phyloP scores from a whole-genome alignment of 1,284 basidiomycete species.

The Waitea zeae region DNA sequence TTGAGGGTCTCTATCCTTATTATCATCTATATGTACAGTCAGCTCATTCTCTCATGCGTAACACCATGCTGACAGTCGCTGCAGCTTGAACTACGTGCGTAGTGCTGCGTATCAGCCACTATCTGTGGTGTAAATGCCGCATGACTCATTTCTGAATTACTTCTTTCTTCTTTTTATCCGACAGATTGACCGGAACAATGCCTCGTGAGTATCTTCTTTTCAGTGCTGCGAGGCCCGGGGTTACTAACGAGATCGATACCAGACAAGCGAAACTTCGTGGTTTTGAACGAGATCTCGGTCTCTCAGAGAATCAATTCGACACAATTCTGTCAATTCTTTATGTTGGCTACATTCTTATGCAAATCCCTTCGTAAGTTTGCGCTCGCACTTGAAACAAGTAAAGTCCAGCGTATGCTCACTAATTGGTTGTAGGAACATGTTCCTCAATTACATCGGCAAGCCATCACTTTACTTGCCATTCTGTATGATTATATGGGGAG shows the following conservation, averaged over 20 bases:
- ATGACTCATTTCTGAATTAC: slow-evolving; percentile 7
- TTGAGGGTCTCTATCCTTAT: slow-evolving; percentile 45
- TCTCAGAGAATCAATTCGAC: slow-evolving; percentile 49
- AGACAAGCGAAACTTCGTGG: slow-evolving; percentile 54
- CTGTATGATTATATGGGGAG: slow-evolving; percentile 61
- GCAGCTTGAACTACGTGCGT: slow-evolving; percentile 47
- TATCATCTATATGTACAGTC: slow-evolving; percentile 45
- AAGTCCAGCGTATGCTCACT: too few relatives aligned
- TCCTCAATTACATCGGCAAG: slow-evolving; percentile 50
- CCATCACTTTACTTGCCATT: slow-evolving; percentile 59
- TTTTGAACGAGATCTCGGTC: slow-evolving; percentile 49
- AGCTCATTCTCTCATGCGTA: too few relatives aligned
- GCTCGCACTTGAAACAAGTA: too few relatives aligned
- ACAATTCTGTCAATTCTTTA: slow-evolving; percentile 62
- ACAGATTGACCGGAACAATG: slow-evolving; percentile 59
- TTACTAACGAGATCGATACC: not conserved
- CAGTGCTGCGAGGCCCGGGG: not conserved
- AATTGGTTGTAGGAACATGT: slow-evolving; percentile 41
- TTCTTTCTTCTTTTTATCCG: too few relatives aligned
- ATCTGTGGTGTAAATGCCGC: not conserved
- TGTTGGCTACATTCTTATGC: slow-evolving; percentile 67
- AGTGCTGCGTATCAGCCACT: slow-evolving; percentile 3
- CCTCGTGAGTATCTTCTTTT: slow-evolving; percentile 20
- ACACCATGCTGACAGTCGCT: too few relatives aligned
- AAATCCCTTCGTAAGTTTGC: slow-evolving; percentile 57